Evolutionary conservation across 1,139 yeast species (phyloP), one percentile per base, ranked within the genome.

Genomic region (Geotrichum phurueaensis): DNA sequence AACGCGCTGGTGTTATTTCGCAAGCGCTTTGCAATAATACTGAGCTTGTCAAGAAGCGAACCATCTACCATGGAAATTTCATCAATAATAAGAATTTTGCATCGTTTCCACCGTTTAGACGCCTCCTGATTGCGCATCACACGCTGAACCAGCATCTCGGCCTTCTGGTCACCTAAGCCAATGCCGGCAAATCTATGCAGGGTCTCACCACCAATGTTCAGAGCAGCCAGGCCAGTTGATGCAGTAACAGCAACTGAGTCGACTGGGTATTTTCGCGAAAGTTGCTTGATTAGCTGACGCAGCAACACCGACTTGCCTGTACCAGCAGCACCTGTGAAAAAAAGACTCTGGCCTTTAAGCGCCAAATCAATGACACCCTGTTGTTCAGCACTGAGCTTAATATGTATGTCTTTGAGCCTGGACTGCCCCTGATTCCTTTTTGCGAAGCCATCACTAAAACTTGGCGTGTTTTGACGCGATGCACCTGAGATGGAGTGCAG

Each of bases 291-390:
- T 45, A 91, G 75, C 51, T 82, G 81, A 56, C 81, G 77, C 57
- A 91, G 75, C 12, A 91, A 81, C 22, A 85, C 86, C 2, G 97
- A 90, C 71, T 92, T 92, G 68, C 98, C 98, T 0, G 97, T 91
- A 68, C 98, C 98, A 0, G 98, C 98, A 45, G 97, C 89, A 57
- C 98, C 98, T 0, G 97, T 91, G 70, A 86, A 91, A 71, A 92
- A 92, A 1, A 89, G 72, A 48, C 85, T 85, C 6, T 76, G 73
- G 0, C 78, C 74, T 25, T 82, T 54, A 15, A 69, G 77, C 7
- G 87, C 88, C 15, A 84, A 71, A 18, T 80, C 77, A 3, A 87
- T 75, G 12, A 89, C 87, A 31, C 76, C 71, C 56, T 76, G 71
- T 70, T 89, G 97, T 69, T 89, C 72, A 2, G 50, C 51, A 45